Conservation (phyloP, 495 filamentous ascomycete genomes). For the Xylaria grammica region DNA sequence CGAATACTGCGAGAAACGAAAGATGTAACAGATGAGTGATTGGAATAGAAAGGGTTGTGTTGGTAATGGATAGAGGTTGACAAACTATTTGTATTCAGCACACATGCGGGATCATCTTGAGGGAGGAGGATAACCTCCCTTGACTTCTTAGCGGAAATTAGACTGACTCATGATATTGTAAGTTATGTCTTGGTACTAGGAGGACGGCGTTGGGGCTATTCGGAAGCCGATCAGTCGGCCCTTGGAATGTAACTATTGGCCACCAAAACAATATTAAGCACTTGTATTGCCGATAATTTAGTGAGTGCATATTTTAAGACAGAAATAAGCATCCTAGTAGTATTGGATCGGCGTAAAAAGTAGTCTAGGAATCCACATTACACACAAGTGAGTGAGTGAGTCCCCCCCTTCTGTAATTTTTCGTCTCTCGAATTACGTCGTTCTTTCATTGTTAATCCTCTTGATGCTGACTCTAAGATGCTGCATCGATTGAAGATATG, state of each 20-base stretch:
- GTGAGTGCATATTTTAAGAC: not conserved
- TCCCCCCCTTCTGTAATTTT: too few species aligned
- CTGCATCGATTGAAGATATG: too few species aligned
- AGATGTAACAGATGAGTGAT: not conserved
- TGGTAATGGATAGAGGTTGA: not conserved
- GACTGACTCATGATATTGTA: not conserved
- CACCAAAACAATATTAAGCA: not conserved
- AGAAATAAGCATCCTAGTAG: not conserved
- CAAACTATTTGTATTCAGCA: conserved; percentile 15
- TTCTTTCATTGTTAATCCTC: too few species aligned
- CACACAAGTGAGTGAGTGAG: too few species aligned
- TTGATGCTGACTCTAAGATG: too few species aligned
- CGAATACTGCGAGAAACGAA: not conserved
- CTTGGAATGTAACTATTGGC: conserved; percentile 5
- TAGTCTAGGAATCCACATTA: too few species aligned
- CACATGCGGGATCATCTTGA: not conserved
- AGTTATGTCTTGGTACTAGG: conserved; percentile 18
- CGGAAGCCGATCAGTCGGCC: conserved; percentile 1
- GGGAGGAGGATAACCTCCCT: conserved; percentile 10
- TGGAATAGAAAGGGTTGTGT: too few species aligned
- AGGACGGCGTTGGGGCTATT: not conserved
- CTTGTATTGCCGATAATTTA: not conserved
- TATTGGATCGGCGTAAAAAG: too few species aligned
- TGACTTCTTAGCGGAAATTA: conserved; percentile 2
- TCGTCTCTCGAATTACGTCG: too few species aligned